Conservation (phyloP, 208 protist species). For the Trypanosoma brucei region DNA sequence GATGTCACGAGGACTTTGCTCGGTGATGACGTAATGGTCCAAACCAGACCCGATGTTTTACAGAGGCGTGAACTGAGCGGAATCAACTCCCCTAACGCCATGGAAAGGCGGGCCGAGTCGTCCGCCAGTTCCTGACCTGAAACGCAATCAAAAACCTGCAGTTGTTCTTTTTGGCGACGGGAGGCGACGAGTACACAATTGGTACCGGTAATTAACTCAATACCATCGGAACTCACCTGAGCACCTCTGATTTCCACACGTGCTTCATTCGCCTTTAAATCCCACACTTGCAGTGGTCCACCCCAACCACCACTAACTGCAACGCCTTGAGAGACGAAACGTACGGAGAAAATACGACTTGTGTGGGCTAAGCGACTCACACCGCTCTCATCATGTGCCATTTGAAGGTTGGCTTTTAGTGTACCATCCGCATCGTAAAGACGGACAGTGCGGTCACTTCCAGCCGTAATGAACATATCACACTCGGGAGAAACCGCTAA, state of each 20-base stretch:
- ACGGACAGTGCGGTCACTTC: constrained; percentile 78
- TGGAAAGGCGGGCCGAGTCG: constrained; percentile 28
- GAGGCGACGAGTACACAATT: constrained; percentile 54
- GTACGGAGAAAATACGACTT: constrained; percentile 79
- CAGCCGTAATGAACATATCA: constrained; percentile 59
- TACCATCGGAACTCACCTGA: constrained; percentile 58
- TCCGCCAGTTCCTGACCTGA: constrained; percentile 27
- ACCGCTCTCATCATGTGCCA: constrained; percentile 37
- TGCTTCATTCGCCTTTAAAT: constrained; percentile 51
- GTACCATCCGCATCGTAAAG: constrained; percentile 54
- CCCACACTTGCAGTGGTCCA: constrained; percentile 87
- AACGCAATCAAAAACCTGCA: constrained; percentile 70
- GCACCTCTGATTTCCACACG: constrained; percentile 47
- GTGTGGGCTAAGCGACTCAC: constrained; percentile 43
- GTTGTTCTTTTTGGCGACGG: constrained; percentile 27
- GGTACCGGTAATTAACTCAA: constrained; percentile 57
- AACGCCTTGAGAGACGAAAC: constrained; percentile 42
- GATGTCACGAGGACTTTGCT: constrained; percentile 34
- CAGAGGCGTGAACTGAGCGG: constrained; percentile 35
- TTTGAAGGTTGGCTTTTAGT: constrained; percentile 30
- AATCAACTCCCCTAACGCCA: constrained; percentile 17
- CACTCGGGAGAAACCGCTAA: constrained; percentile 60
- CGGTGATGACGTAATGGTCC: constrained; percentile 43
- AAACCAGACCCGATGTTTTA: constrained; percentile 30
- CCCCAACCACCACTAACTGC: constrained; percentile 83